Percentiles rank a stretch among this genome's conserved stretches.
Conservation (phyloP, 2,329 filamentous ascomycete genomes). For the Periconia sp. region DNA sequence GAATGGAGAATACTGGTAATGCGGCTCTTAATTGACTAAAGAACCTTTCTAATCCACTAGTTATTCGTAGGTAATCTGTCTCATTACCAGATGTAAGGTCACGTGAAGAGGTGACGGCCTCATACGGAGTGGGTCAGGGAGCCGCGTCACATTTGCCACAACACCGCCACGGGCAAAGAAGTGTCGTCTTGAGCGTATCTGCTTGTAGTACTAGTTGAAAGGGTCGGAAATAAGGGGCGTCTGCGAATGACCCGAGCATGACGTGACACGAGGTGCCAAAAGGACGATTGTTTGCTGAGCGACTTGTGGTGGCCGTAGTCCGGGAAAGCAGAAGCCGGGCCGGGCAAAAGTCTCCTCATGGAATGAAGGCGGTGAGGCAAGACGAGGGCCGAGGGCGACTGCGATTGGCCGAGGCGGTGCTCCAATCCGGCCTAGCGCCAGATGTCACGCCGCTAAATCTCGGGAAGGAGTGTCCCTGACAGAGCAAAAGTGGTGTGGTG, state of each 20-base stretch:
- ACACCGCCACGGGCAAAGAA: conserved; percentile 7
- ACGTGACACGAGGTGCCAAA: conserved; percentile 3
- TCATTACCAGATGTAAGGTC: too few species aligned
- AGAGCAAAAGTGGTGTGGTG: conserved; percentile 33
- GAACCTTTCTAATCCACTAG: too few species aligned
- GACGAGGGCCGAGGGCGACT: neutral
- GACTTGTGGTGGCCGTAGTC: conserved; percentile 1
- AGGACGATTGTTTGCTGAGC: conserved; percentile 6
- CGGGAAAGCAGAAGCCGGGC: conserved; percentile 11
- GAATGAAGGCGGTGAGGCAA: conserved; percentile 10
- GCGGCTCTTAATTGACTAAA: too few species aligned
- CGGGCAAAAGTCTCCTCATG: conserved; percentile 16
- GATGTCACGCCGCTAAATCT: conserved; percentile 9
- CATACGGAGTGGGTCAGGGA: too few species aligned
- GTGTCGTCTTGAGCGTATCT: too few species aligned
- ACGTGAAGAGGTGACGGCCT: too few species aligned
- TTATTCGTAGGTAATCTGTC: too few species aligned
- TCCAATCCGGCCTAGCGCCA: neutral
- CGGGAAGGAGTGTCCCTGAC: conserved; percentile 28
- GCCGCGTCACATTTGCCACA: conserved; percentile 12
- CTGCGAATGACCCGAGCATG: conserved; percentile 5
- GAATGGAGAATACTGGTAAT: too few species aligned
- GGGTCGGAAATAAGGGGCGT: too few species aligned
- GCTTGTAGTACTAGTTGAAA: too few species aligned
- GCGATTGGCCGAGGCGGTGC: conserved; percentile 2